Percentiles rank a stretch among this genome's conserved stretches.
Evolutionary conservation across 257 asterid species (phyloP).

Genomic region (Handroanthus guayacan): DNA sequence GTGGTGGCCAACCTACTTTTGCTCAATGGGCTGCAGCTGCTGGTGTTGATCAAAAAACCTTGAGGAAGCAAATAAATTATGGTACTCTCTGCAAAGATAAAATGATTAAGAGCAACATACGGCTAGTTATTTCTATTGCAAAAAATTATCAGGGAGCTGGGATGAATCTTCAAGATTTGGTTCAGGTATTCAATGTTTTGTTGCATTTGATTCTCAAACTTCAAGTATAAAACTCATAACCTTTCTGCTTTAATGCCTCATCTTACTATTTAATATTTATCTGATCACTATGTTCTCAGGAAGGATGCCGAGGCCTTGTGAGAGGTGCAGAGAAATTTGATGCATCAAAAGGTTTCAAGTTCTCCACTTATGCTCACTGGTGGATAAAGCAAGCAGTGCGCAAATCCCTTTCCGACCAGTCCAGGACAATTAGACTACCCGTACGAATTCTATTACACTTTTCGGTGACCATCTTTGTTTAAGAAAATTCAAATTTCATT

Average conservation of each 20-base stretch:
- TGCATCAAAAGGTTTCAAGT: slow-evolving; percentile 88
- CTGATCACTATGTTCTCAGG: slow-evolving; percentile 55
- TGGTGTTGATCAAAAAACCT: slow-evolving; percentile 78
- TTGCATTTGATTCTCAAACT: slow-evolving; percentile 17
- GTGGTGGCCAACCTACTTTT: slow-evolving; percentile 67
- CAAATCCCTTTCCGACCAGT: slow-evolving; percentile 74
- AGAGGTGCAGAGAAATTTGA: slow-evolving; percentile 92
- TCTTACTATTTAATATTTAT: slow-evolving; percentile 28
- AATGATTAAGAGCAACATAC: slow-evolving; percentile 92
- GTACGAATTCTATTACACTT: slow-evolving; percentile 44
- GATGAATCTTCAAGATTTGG: slow-evolving; percentile 94
- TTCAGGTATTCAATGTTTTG: slow-evolving; percentile 68
- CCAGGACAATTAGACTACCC: slow-evolving; percentile 71
- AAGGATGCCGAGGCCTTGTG: slow-evolving; percentile 95
- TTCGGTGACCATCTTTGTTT: neutral
- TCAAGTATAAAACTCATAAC: slow-evolving; percentile 13
- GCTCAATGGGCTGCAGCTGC: slow-evolving; percentile 97
- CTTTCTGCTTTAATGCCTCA: neutral
- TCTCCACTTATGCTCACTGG: slow-evolving; percentile 98
- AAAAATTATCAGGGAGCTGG: slow-evolving; percentile 92
- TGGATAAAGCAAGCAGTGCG: slow-evolving; percentile 92
- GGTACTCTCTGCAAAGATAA: slow-evolving; percentile 83
- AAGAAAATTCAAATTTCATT: neutral
- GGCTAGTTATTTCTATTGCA: slow-evolving; percentile 94
- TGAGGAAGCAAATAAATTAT: slow-evolving; percentile 75